Evolutionary conservation across 2,329 filamentous ascomycete genomes (phyloP).

Genomic region (Colletotrichum sp.): DNA sequence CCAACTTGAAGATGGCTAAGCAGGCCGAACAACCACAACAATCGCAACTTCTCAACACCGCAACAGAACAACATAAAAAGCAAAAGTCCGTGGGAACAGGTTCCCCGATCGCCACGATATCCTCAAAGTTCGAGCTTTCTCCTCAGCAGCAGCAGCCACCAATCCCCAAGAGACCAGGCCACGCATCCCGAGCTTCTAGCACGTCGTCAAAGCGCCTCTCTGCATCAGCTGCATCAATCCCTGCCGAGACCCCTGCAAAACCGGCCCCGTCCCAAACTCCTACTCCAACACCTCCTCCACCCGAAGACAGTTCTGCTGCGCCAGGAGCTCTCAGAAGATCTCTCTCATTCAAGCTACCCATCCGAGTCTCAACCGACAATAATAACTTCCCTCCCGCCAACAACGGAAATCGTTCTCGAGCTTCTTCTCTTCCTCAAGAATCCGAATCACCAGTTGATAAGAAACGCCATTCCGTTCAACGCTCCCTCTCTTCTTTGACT

Average conservation of each 20-base stretch:
- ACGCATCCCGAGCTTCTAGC: conserved; percentile 1
- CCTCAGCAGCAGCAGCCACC: background rate
- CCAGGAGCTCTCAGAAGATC: conserved; percentile 15
- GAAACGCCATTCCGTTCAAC: background rate
- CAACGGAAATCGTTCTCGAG: background rate
- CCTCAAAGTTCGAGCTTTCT: background rate
- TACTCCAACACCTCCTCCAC: background rate
- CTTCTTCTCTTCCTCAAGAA: conserved; percentile 7
- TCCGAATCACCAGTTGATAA: background rate
- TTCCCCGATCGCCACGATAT: conserved; percentile 8
- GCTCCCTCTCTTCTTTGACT: conserved; percentile 2
- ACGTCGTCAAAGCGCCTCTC: conserved; percentile 14
- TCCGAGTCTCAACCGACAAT: conserved; percentile 9
- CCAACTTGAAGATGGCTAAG: conserved; percentile 1
- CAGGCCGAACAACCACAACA: background rate
- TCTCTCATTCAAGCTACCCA: conserved; percentile 17
- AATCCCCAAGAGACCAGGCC: background rate
- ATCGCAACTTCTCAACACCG: background rate
- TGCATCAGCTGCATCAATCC: background rate
- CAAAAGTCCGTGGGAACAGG: background rate
- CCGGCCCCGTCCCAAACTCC: background rate
- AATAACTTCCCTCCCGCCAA: background rate
- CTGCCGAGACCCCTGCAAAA: background rate
- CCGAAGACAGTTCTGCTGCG: conserved; percentile 1
- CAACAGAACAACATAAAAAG: background rate